A percentile compares a stretch with the other conserved stretches of the same genome.
These are phyloP conservation scores for Penicillium sp. DNA, from an alignment of 2,329 filamentous ascomycete genomes.

Conservation along the genomic window DNA sequence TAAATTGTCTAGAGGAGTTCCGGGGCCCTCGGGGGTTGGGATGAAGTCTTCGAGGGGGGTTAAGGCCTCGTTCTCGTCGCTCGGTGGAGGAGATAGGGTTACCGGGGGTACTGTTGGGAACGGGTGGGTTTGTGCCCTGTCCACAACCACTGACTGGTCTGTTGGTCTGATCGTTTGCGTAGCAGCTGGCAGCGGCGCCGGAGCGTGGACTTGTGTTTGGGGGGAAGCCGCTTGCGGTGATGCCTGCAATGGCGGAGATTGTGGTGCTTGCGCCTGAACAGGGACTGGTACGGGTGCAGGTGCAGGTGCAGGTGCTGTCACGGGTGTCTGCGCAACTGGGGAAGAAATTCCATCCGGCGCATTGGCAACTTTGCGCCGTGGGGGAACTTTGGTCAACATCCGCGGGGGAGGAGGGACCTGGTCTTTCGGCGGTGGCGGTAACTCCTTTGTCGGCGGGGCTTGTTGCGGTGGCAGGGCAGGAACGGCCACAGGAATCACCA, in stretches of 20 bases:
- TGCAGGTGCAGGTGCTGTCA: neutral
- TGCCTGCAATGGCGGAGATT: neutral
- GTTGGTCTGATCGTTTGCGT: slow-evolving; percentile 10
- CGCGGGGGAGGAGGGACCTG: slow-evolving; percentile 13
- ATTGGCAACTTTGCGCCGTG: slow-evolving; percentile 10
- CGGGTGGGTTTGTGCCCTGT: neutral
- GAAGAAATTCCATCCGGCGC: neutral
- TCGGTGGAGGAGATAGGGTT: slow-evolving; percentile 12
- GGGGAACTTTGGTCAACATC: slow-evolving; percentile 10
- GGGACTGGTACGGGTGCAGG: neutral
- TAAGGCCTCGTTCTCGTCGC: slow-evolving; percentile 13
- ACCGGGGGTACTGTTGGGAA: slow-evolving; percentile 1
- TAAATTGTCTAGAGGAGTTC: slow-evolving; percentile 17
- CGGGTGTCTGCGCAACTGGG: neutral
- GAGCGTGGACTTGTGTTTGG: neutral
- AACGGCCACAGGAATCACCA: slow-evolving; percentile 1
- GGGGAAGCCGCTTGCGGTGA: neutral
- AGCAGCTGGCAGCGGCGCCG: neutral
- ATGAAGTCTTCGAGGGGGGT: slow-evolving; percentile 35
- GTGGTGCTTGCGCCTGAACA: neutral
- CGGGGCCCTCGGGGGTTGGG: slow-evolving; percentile 29
- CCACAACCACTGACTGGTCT: neutral
- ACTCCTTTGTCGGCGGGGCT: slow-evolving; percentile 25
- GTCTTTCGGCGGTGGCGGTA: slow-evolving; percentile 26
- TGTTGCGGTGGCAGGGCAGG: slow-evolving; percentile 13